Evolutionary conservation across 2,329 filamentous ascomycete genomes (phyloP).

Genomic region (Anthostomella pinea): DNA sequence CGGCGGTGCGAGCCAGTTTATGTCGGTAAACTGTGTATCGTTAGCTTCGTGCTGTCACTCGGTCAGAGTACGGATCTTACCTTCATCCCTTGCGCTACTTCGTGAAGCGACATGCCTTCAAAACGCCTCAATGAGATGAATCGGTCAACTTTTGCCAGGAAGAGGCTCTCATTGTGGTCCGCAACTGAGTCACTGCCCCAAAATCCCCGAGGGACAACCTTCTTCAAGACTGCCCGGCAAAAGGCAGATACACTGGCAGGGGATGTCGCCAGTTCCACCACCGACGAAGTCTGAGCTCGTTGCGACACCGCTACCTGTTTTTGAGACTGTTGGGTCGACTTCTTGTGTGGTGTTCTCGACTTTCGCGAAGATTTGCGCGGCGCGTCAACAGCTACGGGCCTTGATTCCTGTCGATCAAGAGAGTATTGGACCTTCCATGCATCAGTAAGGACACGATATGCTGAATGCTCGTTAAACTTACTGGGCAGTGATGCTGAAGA

Average conservation of each 20-base stretch:
- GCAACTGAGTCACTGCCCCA: slow-evolving; percentile 62
- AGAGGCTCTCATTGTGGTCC: slow-evolving; percentile 55
- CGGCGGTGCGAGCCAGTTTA: slow-evolving; percentile 70
- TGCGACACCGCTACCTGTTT: slow-evolving; percentile 13
- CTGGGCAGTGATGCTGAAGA: slow-evolving; percentile 77
- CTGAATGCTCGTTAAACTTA: slow-evolving; percentile 13
- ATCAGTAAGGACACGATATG: slow-evolving; percentile 10
- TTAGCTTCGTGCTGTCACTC: slow-evolving; percentile 9
- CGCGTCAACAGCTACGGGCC: too few species aligned
- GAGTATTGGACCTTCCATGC: slow-evolving; percentile 4
- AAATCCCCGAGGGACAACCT: slow-evolving; percentile 70
- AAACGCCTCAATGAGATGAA: slow-evolving; percentile 79
- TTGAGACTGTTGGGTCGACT: slow-evolving; percentile 18
- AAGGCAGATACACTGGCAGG: slow-evolving; percentile 74
- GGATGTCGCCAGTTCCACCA: slow-evolving; percentile 69
- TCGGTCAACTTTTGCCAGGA: slow-evolving; percentile 69
- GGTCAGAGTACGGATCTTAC: too few species aligned
- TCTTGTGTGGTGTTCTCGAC: slow-evolving; percentile 8
- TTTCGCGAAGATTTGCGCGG: slow-evolving; percentile 14
- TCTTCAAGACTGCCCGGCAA: slow-evolving; percentile 71
- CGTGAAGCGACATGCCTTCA: slow-evolving; percentile 76
- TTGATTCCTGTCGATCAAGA: too few species aligned
- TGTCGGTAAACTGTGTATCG: slow-evolving; percentile 54
- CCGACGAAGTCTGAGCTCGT: slow-evolving; percentile 43
- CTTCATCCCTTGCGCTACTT: slow-evolving; percentile 73